Evolutionary conservation across 2,329 filamentous ascomycete species (phyloP), one percentile per base, ranked within the genome.

Genomic region (Diaporthe aspalathi): DNA sequence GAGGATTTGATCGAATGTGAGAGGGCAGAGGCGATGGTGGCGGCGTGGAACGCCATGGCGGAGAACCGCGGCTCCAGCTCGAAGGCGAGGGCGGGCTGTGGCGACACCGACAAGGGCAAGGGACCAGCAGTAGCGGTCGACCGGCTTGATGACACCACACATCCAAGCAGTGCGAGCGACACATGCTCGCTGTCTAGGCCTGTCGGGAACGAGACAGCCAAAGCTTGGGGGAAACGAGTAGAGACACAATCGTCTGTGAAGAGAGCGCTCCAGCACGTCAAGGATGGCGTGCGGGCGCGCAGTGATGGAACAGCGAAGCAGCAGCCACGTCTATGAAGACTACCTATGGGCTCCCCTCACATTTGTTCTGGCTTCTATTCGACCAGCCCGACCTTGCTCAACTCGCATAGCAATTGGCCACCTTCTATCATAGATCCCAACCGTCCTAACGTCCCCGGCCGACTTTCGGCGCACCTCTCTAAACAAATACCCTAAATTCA

Each of bases 211-310:
- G 40, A 47, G 40, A 47, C 57, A 40, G 32, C 40, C 57, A 47
- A 49, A 17, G 11, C 40, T 14, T 22, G 17, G 40, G 57, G 57
- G 7, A 47, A 47, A 47, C 57, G 40, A 63, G 40, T 20, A 32
- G 57, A 63, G 32, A 47, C 40, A 5, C 57, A 49, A 17, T 40
- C 40, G 43, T 63, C 57, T 49, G 27, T 63, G 43, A 49, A 40
- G 40, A 63, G 43, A 16, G 40, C 24, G 12, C 20, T 63, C 32
- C 40, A 49, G n/a, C 57, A 63, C 3, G 57, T 63, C n/a, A 63
- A 49, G 27, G 57, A 63, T 22, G 57, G 57, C 27, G 43, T 49
- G 57, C 57, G 57, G 24, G n/a, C 43, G 27, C 57, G 57, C 57
- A 35, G 22, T 12, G 43, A 63, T 8, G 27, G 12, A 27, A 27